Evolutionary conservation across 2,329 filamentous ascomycete species (phyloP).

Genomic region (Colletotrichum siamense): DNA sequence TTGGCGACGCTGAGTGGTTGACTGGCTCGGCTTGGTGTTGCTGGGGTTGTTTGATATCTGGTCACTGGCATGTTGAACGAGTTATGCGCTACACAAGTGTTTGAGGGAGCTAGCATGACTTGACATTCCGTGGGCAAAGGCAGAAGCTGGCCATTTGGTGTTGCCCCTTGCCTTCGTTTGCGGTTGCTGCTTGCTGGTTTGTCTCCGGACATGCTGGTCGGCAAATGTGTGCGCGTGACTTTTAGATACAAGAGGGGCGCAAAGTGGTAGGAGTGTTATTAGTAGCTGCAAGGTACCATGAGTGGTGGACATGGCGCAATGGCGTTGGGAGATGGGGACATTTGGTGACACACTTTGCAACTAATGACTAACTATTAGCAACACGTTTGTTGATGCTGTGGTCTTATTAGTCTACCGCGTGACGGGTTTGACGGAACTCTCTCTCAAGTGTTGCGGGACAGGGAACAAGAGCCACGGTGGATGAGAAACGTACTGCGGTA

Average conservation of each 20-base stretch:
- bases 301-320: not conserved
- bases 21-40: not conserved
- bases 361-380: not conserved
- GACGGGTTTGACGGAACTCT: not conserved
- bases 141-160: not conserved
- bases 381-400: not conserved
- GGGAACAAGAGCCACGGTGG: not conserved
- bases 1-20: conserved; percentile 5
- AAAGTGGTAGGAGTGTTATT: not conserved
- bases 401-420: not conserved
- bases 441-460: not conserved
- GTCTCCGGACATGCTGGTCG: not conserved
- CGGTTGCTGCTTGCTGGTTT: not conserved
- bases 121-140: not conserved
- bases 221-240: not conserved
- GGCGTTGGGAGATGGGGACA: not conserved
- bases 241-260: not conserved
- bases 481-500: not conserved
- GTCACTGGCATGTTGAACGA: not conserved
- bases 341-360: not conserved
- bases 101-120: not conserved
- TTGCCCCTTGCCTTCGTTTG: not conserved
- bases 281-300: not conserved
- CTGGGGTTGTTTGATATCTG: not conserved
- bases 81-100: not conserved